These are phyloP conservation scores for Scedosporium minutisporum DNA, from an alignment of 2,329 filamentous ascomycete species.

Conservation along the genomic window DNA sequence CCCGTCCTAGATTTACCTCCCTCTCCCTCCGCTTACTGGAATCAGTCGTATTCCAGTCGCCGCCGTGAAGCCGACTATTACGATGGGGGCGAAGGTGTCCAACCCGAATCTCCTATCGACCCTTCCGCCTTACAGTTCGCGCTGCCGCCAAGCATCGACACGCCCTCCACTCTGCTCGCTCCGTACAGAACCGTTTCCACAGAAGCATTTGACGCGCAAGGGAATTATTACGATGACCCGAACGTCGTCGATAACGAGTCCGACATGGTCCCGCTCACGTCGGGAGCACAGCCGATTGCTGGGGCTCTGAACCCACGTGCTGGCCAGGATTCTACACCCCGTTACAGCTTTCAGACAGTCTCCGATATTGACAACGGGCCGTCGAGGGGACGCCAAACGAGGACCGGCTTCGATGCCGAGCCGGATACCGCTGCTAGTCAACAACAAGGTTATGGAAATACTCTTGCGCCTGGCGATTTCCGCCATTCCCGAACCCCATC, in stretches of 20 bases:
- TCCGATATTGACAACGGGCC: conserved; percentile 47
- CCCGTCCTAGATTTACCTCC: conserved; percentile 23
- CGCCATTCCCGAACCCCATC: conserved; percentile 54
- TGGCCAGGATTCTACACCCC: conserved; percentile 28
- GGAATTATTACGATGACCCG: conserved; percentile 16
- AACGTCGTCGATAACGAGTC: conserved; percentile 41
- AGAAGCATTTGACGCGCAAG: conserved; percentile 3
- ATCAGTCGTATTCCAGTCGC: conserved; percentile 31
- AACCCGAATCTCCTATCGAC: conserved; percentile 42
- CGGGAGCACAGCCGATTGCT: conserved; percentile 45
- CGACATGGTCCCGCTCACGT: conserved; percentile 48
- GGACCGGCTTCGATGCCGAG: conserved; percentile 20
- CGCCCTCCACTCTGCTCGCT: conserved; percentile 15
- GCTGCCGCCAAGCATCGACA: conserved; percentile 41
- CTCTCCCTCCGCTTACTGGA: conserved; percentile 43
- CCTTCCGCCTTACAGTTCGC: conserved; percentile 43
- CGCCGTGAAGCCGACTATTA: conserved; percentile 23
- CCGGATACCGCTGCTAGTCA: conserved; percentile 19
- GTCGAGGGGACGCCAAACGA: conserved; percentile 35
- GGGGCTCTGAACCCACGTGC: conserved; percentile 32
- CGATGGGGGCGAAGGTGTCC: not conserved
- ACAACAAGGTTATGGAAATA: conserved; percentile 38
- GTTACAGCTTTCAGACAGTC: conserved; percentile 49
- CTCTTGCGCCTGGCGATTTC: conserved; percentile 39
- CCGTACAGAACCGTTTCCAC: conserved; percentile 14